Base-by-base conservation (phyloP, 2,329 filamentous ascomycete genomes). In the Emydomyces testavorans region DNA sequence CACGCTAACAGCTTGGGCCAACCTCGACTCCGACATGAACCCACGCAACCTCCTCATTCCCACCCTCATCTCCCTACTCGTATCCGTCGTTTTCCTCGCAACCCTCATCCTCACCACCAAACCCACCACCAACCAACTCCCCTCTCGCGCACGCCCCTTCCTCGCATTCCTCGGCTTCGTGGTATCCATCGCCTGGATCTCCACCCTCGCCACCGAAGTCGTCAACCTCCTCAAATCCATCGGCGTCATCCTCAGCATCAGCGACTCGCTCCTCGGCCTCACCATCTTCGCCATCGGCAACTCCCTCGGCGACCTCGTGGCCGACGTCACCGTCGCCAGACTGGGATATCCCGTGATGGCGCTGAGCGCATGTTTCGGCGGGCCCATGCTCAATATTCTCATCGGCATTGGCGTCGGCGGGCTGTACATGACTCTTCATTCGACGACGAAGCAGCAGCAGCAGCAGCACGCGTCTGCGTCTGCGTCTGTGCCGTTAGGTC, bases 281-380 rank as follows among this genome's bases (percentile, higher is more conserved):
- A 98, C 92, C 13, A 82, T 98, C 47, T 98, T 98, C 63, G 92
- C 92, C 2, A 87, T 95, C 28, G 92, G 92, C 23, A 98, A 98
- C 66, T 94, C 86, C 6, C 75, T 96, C 6, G 90, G 92, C 31
- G 92, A 98, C 59, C 73, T 98, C 13, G 87, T 98, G 7, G 90
- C 92, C 13, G 85, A 98, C 62, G 85, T 96, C 46, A 98, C 92
- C 0, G 85, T 98, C 31, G 92, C 92, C 3, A 79, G 86, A 28
- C 78, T 98, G 2, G 92, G 92, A 2, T 95, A 89, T 65, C 92
- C 92, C 0, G 88, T 98, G 53, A 98, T 98, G 92, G 92, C 92
- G 0, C 69, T 83, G 34, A 89, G 85, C 28, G 92, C 92, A 3
- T 98, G 92, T 62, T 95, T 98, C 62, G 92, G 92, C n/a, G 93